Evolutionary conservation across 2,329 filamentous ascomycete species (phyloP).

Genomic region (Phaeomoniella chlamydospora): DNA sequence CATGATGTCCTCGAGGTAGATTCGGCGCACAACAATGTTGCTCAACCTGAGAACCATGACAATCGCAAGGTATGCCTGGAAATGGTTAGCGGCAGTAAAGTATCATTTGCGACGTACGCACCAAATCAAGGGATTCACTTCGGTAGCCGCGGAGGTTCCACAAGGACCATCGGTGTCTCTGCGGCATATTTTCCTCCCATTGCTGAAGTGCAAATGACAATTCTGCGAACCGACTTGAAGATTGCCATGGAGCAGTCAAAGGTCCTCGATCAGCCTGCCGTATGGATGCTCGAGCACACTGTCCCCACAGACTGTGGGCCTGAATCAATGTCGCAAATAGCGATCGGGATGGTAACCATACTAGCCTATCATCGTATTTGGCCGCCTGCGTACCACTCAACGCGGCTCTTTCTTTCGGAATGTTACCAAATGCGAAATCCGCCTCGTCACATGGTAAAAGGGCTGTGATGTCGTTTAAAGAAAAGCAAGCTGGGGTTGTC

Average conservation of each 20-base stretch:
- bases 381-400: slow-evolving; percentile 18
- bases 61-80: slow-evolving; percentile 19
- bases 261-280: slow-evolving; percentile 4
- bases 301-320: slow-evolving; percentile 22
- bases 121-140: slow-evolving; percentile 19
- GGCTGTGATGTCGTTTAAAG: slow-evolving; percentile 20
- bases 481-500: slow-evolving; percentile 18
- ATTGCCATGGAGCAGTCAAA: background rate
- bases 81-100: no score
- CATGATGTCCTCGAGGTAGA: slow-evolving; percentile 14
- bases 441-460: slow-evolving; percentile 21
- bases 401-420: slow-evolving; percentile 16
- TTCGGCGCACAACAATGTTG: slow-evolving; percentile 21
- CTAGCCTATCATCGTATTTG: slow-evolving; percentile 1
- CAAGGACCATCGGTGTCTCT: slow-evolving; percentile 17
- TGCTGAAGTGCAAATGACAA: slow-evolving; percentile 4
- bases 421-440: slow-evolving; percentile 21
- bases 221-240: background rate
- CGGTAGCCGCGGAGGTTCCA: slow-evolving; percentile 23
- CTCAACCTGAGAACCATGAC: slow-evolving; percentile 21
- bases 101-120: no score
- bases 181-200: slow-evolving; percentile 16
- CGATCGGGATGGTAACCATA: slow-evolving; percentile 12
- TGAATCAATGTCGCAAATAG: slow-evolving; percentile 24
- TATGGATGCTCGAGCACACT: slow-evolving; percentile 17